Evolutionary conservation across 2,329 filamentous ascomycete species (phyloP).

Genomic region (Xylaria sp.): DNA sequence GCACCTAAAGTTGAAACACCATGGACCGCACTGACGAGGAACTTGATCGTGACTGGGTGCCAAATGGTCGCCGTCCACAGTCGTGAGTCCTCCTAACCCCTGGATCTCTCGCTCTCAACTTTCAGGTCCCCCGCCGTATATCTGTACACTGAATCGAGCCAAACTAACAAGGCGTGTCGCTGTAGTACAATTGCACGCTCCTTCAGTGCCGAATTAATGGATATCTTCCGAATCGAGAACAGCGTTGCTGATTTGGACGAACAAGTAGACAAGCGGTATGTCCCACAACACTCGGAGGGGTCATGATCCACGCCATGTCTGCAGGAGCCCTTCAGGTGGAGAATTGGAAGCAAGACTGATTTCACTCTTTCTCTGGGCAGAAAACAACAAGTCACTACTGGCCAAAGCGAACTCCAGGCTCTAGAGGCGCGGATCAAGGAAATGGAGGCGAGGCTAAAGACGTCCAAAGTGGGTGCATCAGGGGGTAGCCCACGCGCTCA

Average conservation of each 20-base stretch:
- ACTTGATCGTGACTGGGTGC: slow-evolving; percentile 82
- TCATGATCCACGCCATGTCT: slow-evolving; percentile 6
- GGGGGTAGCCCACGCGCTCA: slow-evolving; percentile 44
- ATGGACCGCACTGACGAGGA: slow-evolving; percentile 70
- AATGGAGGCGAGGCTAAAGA: slow-evolving; percentile 79
- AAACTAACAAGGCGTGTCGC: slow-evolving; percentile 40
- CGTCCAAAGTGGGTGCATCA: slow-evolving; percentile 13
- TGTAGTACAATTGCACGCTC: slow-evolving; percentile 84
- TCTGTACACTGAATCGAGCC: background rate
- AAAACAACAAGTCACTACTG: slow-evolving; percentile 80
- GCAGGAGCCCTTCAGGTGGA: background rate
- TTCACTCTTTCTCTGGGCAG: slow-evolving; percentile 58
- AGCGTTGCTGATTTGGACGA: slow-evolving; percentile 78
- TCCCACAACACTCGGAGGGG: slow-evolving; percentile 37
- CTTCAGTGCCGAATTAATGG: slow-evolving; percentile 87
- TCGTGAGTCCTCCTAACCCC: slow-evolving; percentile 71
- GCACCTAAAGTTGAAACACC: slow-evolving; percentile 33
- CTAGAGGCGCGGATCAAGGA: slow-evolving; percentile 86
- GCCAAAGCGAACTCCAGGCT: slow-evolving; percentile 83
- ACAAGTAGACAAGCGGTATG: slow-evolving; percentile 85
- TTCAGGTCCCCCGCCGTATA: background rate
- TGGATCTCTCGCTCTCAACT: slow-evolving; percentile 15
- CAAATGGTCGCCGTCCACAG: slow-evolving; percentile 80
- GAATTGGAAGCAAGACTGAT: slow-evolving; percentile 26
- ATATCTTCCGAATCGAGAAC: slow-evolving; percentile 88